A percentile compares a stretch with the other conserved stretches of the same genome.
Conservation (phyloP, 225 moss, liverwort and hornwort species). For the Climacium dendroides region DNA sequence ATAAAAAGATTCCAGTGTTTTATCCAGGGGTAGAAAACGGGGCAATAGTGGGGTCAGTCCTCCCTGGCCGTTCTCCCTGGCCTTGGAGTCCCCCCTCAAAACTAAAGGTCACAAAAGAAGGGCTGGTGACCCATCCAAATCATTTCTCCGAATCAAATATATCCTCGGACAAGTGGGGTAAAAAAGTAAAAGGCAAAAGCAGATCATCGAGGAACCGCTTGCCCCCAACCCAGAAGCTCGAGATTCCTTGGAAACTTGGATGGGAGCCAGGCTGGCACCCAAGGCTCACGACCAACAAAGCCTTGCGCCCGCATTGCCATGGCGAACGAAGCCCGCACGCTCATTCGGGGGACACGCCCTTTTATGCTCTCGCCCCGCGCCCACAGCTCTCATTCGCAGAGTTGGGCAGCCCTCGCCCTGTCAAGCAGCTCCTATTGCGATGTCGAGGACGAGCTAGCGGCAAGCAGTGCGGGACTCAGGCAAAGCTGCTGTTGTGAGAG, state of each 20-base stretch:
- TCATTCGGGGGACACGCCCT: not conserved
- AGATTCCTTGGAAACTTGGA: not conserved
- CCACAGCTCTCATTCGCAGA: not conserved
- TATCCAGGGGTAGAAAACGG: no score
- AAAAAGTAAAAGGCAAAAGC: not conserved
- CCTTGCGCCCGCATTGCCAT: not conserved
- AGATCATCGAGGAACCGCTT: not conserved
- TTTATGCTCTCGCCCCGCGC: not conserved
- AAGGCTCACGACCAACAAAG: not conserved
- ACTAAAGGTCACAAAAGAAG: not conserved
- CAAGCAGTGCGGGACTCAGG: not conserved
- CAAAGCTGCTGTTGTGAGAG: not conserved
- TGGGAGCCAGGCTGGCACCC: not conserved
- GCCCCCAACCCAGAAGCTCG: not conserved
- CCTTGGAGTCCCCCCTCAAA: not conserved
- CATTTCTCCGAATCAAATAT: not conserved
- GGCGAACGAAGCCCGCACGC: not conserved
- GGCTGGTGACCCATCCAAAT: not conserved
- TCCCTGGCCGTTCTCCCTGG: no score
- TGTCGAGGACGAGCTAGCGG: not conserved
- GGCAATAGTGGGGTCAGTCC: no score
- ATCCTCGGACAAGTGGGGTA: no score
- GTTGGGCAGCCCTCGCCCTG: not conserved
- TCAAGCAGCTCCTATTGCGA: not conserved
- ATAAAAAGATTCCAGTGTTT: no score